Conservation (phyloP, 345 rosid genomes). For the Camelina hispida region DNA sequence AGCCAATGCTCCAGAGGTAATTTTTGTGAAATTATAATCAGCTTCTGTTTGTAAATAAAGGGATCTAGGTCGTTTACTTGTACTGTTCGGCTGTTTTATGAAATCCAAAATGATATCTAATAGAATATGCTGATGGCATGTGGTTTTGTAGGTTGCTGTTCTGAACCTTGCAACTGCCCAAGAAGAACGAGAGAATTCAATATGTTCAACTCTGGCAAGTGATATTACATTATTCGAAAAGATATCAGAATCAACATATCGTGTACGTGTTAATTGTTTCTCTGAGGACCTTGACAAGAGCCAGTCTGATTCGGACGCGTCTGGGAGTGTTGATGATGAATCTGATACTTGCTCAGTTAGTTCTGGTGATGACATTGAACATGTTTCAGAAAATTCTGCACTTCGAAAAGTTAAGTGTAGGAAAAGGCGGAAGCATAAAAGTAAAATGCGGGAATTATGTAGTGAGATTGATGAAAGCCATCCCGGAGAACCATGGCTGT, state of each 20-base stretch:
- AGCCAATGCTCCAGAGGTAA: constrained; percentile 68
- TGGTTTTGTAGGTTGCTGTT: constrained; percentile 63
- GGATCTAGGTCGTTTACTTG: constrained; percentile 20
- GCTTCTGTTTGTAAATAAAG: constrained; percentile 18
- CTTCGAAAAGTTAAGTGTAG: constrained; percentile 46
- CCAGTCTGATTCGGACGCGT: constrained; percentile 74
- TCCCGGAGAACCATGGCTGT: constrained; percentile 90
- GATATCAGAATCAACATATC: constrained; percentile 80
- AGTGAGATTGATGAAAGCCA: constrained; percentile 96
- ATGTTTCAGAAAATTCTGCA: constrained; percentile 52
- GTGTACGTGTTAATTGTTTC: constrained; percentile 63
- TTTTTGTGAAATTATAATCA: not conserved
- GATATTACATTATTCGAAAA: constrained; percentile 94
- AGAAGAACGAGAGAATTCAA: constrained; percentile 70
- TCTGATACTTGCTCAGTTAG: constrained; percentile 52
- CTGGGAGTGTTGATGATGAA: constrained; percentile 88
- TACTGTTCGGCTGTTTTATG: constrained; percentile 6
- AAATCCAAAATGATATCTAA: constrained; percentile 16
- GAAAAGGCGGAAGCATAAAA: constrained; percentile 49
- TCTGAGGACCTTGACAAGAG: constrained; percentile 55
- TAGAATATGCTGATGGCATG: constrained; percentile 9
- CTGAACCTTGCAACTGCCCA: constrained; percentile 59
- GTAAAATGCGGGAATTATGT: constrained; percentile 47
- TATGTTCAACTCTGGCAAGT: constrained; percentile 86
- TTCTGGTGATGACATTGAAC: constrained; percentile 65